These are phyloP conservation scores for Carpinus fangiana DNA, from an alignment of 306 rosid species.

Conservation along the genomic window DNA sequence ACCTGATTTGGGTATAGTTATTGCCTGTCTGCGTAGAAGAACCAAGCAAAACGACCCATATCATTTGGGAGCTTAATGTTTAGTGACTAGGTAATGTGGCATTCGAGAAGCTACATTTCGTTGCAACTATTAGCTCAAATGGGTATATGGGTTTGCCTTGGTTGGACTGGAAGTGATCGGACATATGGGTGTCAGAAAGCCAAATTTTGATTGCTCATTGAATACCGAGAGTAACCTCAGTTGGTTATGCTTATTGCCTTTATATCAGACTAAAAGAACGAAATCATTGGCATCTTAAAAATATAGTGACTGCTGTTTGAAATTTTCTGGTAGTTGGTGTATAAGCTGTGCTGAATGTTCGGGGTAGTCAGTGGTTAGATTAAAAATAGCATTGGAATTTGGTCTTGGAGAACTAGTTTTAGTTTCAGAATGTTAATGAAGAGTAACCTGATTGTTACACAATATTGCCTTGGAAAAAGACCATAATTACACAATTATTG, in stretches of 20 bases:
- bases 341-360: background rate
- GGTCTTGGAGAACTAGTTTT: background rate
- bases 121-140: background rate
- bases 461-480: background rate
- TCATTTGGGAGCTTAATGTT: background rate
- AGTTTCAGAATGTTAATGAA: background rate
- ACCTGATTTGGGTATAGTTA: background rate
- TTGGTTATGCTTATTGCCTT: conserved; percentile 7
- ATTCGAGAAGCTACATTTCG: background rate
- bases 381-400: background rate
- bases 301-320: background rate
- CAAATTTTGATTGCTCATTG: conserved; percentile 24
- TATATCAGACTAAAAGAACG: background rate
- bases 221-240: conserved; percentile 16
- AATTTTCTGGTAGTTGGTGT: conserved; percentile 1
- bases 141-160: conserved; percentile 12
- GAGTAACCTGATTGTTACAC: conserved; percentile 2
- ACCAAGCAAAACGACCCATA: background rate
- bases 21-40: background rate
- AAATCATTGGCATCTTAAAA: conserved; percentile 11
- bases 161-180: conserved; percentile 10
- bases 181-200: conserved; percentile 20
- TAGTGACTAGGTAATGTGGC: background rate
- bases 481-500: background rate
- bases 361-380: background rate